These are phyloP conservation scores for Filosporella fistucella DNA, from an alignment of 495 filamentous ascomycete genomes.

Conservation along the genomic window DNA sequence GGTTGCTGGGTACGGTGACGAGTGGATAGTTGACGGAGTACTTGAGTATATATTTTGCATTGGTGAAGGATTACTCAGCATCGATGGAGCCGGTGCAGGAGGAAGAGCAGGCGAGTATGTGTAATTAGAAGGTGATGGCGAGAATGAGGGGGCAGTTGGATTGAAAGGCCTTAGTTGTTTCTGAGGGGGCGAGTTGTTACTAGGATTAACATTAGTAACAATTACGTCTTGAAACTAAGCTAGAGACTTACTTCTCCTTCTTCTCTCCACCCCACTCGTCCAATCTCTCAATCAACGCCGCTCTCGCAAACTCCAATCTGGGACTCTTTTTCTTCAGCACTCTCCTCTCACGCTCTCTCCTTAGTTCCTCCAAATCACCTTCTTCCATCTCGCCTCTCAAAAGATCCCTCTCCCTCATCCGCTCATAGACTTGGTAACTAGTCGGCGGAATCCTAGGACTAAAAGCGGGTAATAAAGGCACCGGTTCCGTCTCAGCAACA, in stretches of 20 bases:
- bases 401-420: slow-evolving; percentile 6
- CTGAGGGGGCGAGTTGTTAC: background rate
- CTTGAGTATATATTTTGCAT: too few relatives aligned
- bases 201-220: background rate
- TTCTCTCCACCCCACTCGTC: slow-evolving; percentile 14
- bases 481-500: slow-evolving; percentile 23
- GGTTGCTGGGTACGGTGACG: background rate
- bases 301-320: slow-evolving; percentile 11
- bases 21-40: background rate
- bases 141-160: slow-evolving; percentile 16
- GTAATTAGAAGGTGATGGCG: too few relatives aligned
- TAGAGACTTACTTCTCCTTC: slow-evolving; percentile 11
- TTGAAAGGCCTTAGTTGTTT: slow-evolving; percentile 7
- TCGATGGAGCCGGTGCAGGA: slow-evolving; percentile 8
- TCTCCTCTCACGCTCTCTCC: background rate
- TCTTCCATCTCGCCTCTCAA: slow-evolving; percentile 1
- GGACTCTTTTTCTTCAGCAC: slow-evolving; percentile 8
- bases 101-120: slow-evolving; percentile 10
- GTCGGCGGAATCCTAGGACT: slow-evolving; percentile 20
- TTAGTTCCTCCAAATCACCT: background rate
- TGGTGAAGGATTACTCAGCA: slow-evolving; percentile 2
- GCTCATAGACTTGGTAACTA: slow-evolving; percentile 20
- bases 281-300: slow-evolving; percentile 9
- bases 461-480: slow-evolving; percentile 18
- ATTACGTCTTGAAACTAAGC: background rate